Evolutionary conservation across 352 stramenopile genomes (phyloP).

Genomic region (Albugo laibachii): DNA sequence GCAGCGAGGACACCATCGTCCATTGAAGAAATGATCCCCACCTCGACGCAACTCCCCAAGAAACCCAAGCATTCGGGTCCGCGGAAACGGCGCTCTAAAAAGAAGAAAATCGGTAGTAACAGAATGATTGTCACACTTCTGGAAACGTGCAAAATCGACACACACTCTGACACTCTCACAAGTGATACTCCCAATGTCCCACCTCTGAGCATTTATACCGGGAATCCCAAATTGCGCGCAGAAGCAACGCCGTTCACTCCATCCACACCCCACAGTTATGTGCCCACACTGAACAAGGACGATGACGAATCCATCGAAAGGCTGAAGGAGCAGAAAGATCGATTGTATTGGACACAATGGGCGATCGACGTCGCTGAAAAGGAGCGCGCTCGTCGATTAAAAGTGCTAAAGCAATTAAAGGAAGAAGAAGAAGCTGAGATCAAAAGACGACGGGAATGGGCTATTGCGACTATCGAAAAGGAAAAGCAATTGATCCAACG

Average conservation of each 20-base stretch:
- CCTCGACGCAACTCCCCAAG: not conserved
- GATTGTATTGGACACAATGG: slow-evolving; percentile 61
- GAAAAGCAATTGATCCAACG: slow-evolving; percentile 64
- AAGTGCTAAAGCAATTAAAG: slow-evolving; percentile 46
- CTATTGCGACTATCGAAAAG: slow-evolving; percentile 58
- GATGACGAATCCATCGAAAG: not conserved
- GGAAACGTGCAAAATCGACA: not conserved
- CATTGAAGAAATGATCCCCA: not conserved
- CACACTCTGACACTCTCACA: not conserved
- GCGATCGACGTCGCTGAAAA: slow-evolving; percentile 67
- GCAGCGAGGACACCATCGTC: slow-evolving; percentile 3
- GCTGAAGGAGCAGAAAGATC: slow-evolving; percentile 10
- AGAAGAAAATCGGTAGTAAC: slow-evolving; percentile 13
- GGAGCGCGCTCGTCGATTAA: slow-evolving; percentile 39
- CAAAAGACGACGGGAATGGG: slow-evolving; percentile 36
- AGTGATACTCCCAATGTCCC: too few species aligned
- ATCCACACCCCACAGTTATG: not conserved
- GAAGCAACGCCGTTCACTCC: slow-evolving; percentile 18
- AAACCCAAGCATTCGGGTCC: slow-evolving; percentile 8
- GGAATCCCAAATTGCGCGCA: slow-evolving; percentile 9
- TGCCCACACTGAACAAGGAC: too few species aligned
- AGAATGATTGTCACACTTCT: not conserved
- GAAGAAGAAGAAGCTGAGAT: slow-evolving; percentile 56
- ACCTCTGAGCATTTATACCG: too few species aligned
- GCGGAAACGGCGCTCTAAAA: slow-evolving; percentile 21